phyloP scores from a whole-genome alignment of 805 yeast species.

The Saccharomycopsis javanensis region DNA sequence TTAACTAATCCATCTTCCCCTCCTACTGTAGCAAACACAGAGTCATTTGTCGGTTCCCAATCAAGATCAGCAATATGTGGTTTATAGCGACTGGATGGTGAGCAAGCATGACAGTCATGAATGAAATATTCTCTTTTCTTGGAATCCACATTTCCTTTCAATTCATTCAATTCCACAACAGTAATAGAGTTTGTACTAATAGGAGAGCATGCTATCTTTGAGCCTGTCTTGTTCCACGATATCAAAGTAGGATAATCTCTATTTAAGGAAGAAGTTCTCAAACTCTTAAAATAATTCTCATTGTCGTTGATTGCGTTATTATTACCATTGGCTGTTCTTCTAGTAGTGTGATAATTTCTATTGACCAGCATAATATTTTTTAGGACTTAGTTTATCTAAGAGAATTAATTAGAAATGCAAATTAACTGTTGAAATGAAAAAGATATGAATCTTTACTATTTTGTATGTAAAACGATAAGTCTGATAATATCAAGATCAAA shows the following conservation, averaged over 20 bases:
- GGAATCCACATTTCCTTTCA: not conserved
- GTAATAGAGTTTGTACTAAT: not conserved
- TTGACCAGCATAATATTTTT: not conserved
- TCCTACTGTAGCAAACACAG: slow-evolving; percentile 9
- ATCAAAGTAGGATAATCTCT: not conserved
- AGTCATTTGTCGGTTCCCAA: slow-evolving; percentile 12
- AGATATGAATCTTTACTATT: too few species aligned
- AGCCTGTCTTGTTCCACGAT: not conserved
- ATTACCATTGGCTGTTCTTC: not conserved
- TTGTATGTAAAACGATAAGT: too few species aligned
- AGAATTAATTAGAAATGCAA: too few species aligned
- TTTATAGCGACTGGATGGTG: not conserved
- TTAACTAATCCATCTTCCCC: slow-evolving; percentile 6
- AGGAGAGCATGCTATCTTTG: not conserved
- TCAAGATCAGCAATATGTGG: slow-evolving; percentile 1
- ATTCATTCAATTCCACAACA: not conserved
- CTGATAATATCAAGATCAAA: too few species aligned
- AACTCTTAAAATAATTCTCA: not conserved
- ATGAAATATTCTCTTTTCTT: not conserved
- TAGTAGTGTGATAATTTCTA: not conserved
- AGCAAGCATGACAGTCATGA: not conserved
- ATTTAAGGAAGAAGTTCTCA: not conserved
- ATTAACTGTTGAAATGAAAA: too few species aligned
- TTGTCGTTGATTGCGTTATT: not conserved
- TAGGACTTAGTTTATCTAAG: not conserved